phyloP scores from a whole-genome alignment of 2,329 filamentous ascomycete genomes.

The Ophiocordyceps camponoti-leonardi region DNA sequence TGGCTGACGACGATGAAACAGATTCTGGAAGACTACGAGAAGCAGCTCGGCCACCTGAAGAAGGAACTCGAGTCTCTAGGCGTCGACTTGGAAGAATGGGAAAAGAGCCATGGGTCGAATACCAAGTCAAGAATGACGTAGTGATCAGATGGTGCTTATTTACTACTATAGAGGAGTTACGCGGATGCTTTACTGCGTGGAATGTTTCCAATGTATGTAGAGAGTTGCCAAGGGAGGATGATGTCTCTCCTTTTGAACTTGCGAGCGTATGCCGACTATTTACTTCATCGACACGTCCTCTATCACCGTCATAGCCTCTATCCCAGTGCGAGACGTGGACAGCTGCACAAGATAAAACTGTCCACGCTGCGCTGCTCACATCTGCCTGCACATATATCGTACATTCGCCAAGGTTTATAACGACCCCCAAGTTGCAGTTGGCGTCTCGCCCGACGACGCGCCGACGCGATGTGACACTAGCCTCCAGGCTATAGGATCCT shows the following conservation, averaged over 20 bases:
- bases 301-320: too few relatives aligned
- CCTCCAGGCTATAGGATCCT: constrained; percentile 19
- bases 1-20: constrained; percentile 16
- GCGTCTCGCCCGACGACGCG: not conserved
- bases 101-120: constrained; percentile 27
- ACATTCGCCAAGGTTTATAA: not conserved
- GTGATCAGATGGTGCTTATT: not conserved
- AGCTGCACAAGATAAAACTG: not conserved
- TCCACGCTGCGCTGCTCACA: not conserved
- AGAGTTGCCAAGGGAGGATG: not conserved
- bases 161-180: not conserved
- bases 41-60: constrained; percentile 59
- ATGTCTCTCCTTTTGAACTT: not conserved
- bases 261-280: too few relatives aligned
- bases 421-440: not conserved
- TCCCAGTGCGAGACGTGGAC: too few relatives aligned
- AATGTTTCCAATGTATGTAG: not conserved
- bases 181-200: not conserved
- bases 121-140: constrained; percentile 14
- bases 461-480: not conserved
- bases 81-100: constrained; percentile 38
- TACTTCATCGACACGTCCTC: not conserved
- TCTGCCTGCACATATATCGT: not conserved
- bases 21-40: constrained; percentile 70
- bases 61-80: constrained; percentile 50